Conservation (phyloP, 345 rosid genomes). For the Excoecaria cochinchinensis region DNA sequence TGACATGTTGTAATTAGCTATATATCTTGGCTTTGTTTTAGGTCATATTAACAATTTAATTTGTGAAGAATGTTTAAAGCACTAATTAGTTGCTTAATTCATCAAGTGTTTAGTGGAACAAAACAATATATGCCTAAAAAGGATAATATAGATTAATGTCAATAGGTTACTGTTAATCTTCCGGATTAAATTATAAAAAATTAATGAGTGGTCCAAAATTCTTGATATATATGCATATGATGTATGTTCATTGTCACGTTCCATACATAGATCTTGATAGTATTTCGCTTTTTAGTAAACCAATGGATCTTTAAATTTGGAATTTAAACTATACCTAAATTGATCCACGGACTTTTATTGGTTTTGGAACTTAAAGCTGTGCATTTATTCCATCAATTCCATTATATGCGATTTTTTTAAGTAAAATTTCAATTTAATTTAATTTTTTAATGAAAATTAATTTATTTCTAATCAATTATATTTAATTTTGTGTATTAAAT, state of each 20-base stretch:
- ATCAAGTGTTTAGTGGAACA: constrained; percentile 11
- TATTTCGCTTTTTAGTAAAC: background rate
- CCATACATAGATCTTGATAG: background rate
- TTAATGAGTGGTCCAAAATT: background rate
- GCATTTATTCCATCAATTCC: too few relatives aligned
- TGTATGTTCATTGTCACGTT: background rate
- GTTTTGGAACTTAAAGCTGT: too few relatives aligned
- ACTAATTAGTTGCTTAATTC: background rate
- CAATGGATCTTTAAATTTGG: background rate
- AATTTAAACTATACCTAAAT: too few relatives aligned
- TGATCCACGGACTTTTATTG: too few relatives aligned
- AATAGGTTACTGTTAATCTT: background rate
- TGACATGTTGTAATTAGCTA: background rate
- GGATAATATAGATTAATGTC: constrained; percentile 26
- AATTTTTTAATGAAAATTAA: too few relatives aligned
- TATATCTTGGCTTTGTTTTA: background rate
- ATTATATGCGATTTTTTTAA: too few relatives aligned
- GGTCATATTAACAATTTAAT: background rate
- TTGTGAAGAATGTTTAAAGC: background rate
- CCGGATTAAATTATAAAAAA: background rate
- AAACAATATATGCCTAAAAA: constrained; percentile 7
- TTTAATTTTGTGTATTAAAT: too few relatives aligned
- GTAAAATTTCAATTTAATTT: too few relatives aligned
- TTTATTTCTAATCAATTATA: too few relatives aligned
- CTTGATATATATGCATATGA: background rate